Base-by-base conservation (phyloP, 129 eudicot genomes). In the Gnaphalium uliginosum region DNA sequence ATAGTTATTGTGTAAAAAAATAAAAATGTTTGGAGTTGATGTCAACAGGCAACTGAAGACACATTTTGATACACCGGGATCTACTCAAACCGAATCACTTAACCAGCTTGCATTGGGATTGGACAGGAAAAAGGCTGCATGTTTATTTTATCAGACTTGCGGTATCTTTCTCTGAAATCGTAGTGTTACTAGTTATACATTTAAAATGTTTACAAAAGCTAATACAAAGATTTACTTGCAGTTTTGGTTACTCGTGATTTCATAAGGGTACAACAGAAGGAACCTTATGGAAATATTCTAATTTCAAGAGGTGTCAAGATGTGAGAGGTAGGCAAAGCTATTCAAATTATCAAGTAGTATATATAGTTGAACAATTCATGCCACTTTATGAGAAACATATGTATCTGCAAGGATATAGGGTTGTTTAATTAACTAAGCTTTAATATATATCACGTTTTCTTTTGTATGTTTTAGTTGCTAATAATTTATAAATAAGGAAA, bases 251-350 rank as follows among this genome's bases (percentile, higher is more conserved):
- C 96, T 57, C 86, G 85, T 26, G 88, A 79, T 79, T 54, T 66
- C 71, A 76, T 90, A 57, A 84, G 39, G 81, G 93, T 90, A 41
- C 77, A 76, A 26, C 98, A 93, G 78, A 83, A 65, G 56, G 70
- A 75, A 72, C 88, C 98, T 5, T 93, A 90, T 73, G 92, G 96
- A 37, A 85, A 89, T 72, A 89, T 94, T 53, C 51, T 85, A 19
- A 85, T 94, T 29, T 89, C 97, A 50, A 83, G 90, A 46, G 98
- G 98, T 72, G 77, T 74, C 7, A 87, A 90, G 81, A 88, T 94
- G 93, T 94, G 87, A 90, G 19, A 29, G 77, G 60, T 57, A 27
- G 58, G 19, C 8, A 3, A 18, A 23, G 51, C 8, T 18, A 17
- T 71, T 6, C 46, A 30, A 56, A 27, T 59, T 35, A 57, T 58